These are phyloP conservation scores for Neonectria faginata DNA, from an alignment of 2,329 filamentous ascomycete species.

Conservation along the genomic window DNA sequence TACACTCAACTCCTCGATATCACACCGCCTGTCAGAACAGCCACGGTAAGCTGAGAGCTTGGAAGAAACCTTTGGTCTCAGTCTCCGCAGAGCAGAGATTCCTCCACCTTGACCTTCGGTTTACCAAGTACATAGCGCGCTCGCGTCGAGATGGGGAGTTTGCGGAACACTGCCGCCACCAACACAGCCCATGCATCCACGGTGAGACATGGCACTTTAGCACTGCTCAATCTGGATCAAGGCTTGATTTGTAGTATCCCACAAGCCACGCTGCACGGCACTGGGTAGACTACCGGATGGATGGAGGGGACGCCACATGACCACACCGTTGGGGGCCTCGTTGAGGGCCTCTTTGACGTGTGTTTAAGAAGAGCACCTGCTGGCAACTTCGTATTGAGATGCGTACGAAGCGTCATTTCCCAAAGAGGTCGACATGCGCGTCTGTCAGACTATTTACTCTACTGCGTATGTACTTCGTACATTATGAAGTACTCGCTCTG, in stretches of 20 bases:
- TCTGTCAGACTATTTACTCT: not conserved
- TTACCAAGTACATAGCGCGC: conserved; percentile 5
- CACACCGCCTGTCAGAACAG: conserved; percentile 19
- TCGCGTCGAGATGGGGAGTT: not conserved
- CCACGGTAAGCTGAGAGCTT: conserved; percentile 5
- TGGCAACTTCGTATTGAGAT: conserved; percentile 20
- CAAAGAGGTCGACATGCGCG: conserved; percentile 13
- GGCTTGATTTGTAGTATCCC: conserved; percentile 10
- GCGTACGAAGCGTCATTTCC: conserved; percentile 11
- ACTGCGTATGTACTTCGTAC: too few relatives aligned
- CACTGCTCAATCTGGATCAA: conserved; percentile 10
- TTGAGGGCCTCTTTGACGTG: conserved; percentile 2
- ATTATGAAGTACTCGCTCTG: not conserved
- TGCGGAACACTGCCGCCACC: conserved; percentile 25
- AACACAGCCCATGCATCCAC: conserved; percentile 3
- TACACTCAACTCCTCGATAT: conserved; percentile 6
- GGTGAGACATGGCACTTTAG: conserved; percentile 14
- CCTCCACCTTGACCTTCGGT: not conserved
- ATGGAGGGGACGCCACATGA: conserved; percentile 18
- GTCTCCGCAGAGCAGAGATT: conserved; percentile 12
- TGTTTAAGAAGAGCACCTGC: conserved; percentile 1
- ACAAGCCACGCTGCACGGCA: conserved; percentile 23
- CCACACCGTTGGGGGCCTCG: conserved; percentile 2
- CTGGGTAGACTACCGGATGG: conserved; percentile 5
- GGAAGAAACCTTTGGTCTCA: conserved; percentile 11